These are phyloP conservation scores for Begonia fuchsioides DNA, from an alignment of 306 rosid species.

Conservation along the genomic window DNA sequence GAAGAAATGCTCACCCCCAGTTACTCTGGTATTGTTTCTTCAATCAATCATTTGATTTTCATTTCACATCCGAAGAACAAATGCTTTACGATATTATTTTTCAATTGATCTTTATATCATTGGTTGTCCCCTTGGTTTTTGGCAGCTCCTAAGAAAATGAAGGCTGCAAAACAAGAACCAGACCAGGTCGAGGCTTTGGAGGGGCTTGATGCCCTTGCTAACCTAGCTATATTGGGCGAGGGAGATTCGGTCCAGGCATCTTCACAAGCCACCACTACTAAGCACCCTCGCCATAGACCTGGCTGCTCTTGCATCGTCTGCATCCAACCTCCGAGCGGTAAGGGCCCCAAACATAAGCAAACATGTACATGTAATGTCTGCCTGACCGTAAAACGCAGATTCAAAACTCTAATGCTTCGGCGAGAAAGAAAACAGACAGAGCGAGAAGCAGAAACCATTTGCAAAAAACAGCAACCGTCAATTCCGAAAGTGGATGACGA, in stretches of 20 bases:
- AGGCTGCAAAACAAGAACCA: slow-evolving; percentile 63
- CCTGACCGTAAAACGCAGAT: slow-evolving; percentile 84
- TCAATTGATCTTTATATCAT: too few relatives aligned
- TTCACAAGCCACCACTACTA: slow-evolving; percentile 90
- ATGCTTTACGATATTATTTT: too few relatives aligned
- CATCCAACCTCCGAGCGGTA: slow-evolving; percentile 99
- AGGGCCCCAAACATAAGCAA: slow-evolving; percentile 97
- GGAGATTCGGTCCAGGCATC: slow-evolving; percentile 68
- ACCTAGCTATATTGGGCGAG: slow-evolving; percentile 85
- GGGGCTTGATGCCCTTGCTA: slow-evolving; percentile 91
- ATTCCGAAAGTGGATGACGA: slow-evolving; percentile 25
- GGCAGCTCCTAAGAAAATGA: slow-evolving; percentile 48
- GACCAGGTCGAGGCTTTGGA: slow-evolving; percentile 68
- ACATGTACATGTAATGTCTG: slow-evolving; percentile 96
- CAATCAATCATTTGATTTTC: slow-evolving; percentile 9
- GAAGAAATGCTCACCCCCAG: slow-evolving; percentile 53
- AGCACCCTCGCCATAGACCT: slow-evolving; percentile 95
- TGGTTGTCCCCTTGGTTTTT: slow-evolving; percentile 3
- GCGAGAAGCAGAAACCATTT: slow-evolving; percentile 70
- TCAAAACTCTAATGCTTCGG: slow-evolving; percentile 77
- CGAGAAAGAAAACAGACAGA: slow-evolving; percentile 96
- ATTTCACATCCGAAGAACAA: neutral
- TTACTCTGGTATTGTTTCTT: slow-evolving; percentile 53
- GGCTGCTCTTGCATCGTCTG: slow-evolving; percentile 99
- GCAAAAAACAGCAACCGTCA: slow-evolving; percentile 33